phyloP scores from a whole-genome alignment of 352 stramenopile genomes.

The Pythium biforme region DNA sequence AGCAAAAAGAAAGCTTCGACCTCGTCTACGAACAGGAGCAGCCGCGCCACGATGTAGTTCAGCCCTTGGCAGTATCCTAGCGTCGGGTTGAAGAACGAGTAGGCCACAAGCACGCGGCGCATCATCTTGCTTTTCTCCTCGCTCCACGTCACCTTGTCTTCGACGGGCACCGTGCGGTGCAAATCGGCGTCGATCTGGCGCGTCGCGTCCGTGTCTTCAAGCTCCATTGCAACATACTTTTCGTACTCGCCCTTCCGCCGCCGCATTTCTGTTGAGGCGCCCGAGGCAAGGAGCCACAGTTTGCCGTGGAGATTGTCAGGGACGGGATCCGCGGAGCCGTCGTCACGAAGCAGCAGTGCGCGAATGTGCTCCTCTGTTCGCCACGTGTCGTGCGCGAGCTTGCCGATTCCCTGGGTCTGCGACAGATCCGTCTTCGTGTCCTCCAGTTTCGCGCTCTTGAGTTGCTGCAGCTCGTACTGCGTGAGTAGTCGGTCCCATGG shows the following conservation, averaged over 20 bases:
- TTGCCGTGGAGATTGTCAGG: constrained; percentile 72
- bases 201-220: constrained; percentile 65
- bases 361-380: constrained; percentile 79
- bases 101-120: constrained; percentile 80
- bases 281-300: constrained; percentile 79
- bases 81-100: constrained; percentile 76
- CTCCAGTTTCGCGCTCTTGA: constrained; percentile 44
- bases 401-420: constrained; percentile 48
- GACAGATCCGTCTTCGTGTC: constrained; percentile 27
- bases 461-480: constrained; percentile 68
- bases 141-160: constrained; percentile 64
- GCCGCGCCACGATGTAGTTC: constrained; percentile 84
- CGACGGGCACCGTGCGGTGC: constrained; percentile 61
- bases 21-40: constrained; percentile 66
- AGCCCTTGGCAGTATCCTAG: constrained; percentile 87
- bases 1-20: constrained; percentile 86
- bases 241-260: constrained; percentile 57
- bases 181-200: constrained; percentile 86
- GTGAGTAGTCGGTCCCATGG: constrained; percentile 61
- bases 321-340: constrained; percentile 50
- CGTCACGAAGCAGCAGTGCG: constrained; percentile 58
- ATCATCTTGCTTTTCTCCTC: constrained; percentile 72
- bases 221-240: constrained; percentile 45
- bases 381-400: constrained; percentile 77
- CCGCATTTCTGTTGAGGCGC: constrained; percentile 64